These are phyloP conservation scores for Candida labiduridarum DNA, from an alignment of 1,139 yeast species.

Conservation along the genomic window DNA sequence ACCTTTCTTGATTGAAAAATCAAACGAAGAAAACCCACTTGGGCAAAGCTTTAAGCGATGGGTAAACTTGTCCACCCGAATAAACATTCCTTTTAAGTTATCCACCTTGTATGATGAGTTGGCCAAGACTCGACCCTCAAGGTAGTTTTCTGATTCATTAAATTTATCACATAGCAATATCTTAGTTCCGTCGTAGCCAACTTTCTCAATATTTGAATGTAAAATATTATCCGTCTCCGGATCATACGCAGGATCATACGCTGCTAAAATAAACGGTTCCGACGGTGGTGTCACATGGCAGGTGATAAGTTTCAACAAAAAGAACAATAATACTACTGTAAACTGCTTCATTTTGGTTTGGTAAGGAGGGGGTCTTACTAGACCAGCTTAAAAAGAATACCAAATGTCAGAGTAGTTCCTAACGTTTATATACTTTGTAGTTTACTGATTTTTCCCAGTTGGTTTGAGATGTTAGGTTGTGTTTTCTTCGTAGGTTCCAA, in stretches of 20 bases:
- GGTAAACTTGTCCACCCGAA: slow-evolving; percentile 11
- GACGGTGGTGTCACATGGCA: slow-evolving; percentile 5
- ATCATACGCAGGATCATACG: slow-evolving; percentile 8
- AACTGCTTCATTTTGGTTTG: not conserved
- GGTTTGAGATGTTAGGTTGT: not conserved
- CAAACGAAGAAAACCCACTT: slow-evolving; percentile 9
- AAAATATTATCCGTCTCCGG: not conserved
- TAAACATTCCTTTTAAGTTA: slow-evolving; percentile 2
- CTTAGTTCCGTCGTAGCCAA: slow-evolving; percentile 3
- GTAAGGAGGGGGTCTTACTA: not conserved
- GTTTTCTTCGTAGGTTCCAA: not conserved
- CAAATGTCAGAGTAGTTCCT: not conserved
- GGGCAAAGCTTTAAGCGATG: slow-evolving; percentile 14
- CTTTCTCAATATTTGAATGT: slow-evolving; percentile 6
- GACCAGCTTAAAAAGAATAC: not conserved
- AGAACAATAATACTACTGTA: not conserved
- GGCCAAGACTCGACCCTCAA: slow-evolving; percentile 9
- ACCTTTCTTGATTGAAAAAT: slow-evolving; percentile 7
- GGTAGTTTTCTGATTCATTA: slow-evolving; percentile 1
- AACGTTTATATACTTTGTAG: not conserved
- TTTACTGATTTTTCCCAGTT: not conserved
- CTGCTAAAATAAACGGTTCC: slow-evolving; percentile 11
- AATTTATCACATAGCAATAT: slow-evolving; percentile 5
- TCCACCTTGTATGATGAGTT: slow-evolving; percentile 9
- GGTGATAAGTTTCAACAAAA: not conserved